Evolutionary conservation across 495 filamentous ascomycete species (phyloP).

Genomic region (Hypoxylon intermedium): DNA sequence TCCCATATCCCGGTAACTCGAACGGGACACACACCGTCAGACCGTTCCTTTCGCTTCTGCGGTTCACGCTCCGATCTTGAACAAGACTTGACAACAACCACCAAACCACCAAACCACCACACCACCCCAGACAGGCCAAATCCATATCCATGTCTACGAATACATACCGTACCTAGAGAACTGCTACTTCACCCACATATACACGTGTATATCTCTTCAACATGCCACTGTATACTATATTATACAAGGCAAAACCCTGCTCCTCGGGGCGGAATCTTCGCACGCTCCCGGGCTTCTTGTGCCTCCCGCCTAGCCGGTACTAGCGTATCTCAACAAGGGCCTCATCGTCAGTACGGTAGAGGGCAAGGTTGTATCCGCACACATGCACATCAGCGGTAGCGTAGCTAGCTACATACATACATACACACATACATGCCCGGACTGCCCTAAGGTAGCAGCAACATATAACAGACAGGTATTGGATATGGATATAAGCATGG

Average conservation of each 20-base stretch:
- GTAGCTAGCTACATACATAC: no score
- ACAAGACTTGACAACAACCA: constrained; percentile 23
- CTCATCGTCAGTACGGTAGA: constrained; percentile 36
- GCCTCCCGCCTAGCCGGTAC: constrained; percentile 30
- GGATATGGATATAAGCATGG: constrained; percentile 7
- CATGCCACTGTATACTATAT: constrained; percentile 6
- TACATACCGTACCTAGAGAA: not conserved
- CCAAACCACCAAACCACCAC: not conserved
- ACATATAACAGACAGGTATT: constrained; percentile 25
- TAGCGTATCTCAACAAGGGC: constrained; percentile 22
- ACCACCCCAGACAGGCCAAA: constrained; percentile 15
- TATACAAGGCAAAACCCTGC: constrained; percentile 20
- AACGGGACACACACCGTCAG: not conserved
- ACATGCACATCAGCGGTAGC: constrained; percentile 41
- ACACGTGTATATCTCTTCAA: no score
- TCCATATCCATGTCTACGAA: constrained; percentile 8
- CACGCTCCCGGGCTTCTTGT: constrained; percentile 6
- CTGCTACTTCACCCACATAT: not conserved
- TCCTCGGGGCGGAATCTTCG: constrained; percentile 13
- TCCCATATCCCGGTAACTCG: constrained; percentile 13
- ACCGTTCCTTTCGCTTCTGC: constrained; percentile 33
- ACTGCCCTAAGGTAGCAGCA: constrained; percentile 28
- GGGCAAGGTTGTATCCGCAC: constrained; percentile 37
- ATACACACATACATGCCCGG: constrained; percentile 28
- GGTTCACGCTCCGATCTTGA: constrained; percentile 40